Evolutionary conservation across 2,329 filamentous ascomycete species (phyloP), one percentile per base, ranked within the genome.

Genomic region (Fusarium secorum): DNA sequence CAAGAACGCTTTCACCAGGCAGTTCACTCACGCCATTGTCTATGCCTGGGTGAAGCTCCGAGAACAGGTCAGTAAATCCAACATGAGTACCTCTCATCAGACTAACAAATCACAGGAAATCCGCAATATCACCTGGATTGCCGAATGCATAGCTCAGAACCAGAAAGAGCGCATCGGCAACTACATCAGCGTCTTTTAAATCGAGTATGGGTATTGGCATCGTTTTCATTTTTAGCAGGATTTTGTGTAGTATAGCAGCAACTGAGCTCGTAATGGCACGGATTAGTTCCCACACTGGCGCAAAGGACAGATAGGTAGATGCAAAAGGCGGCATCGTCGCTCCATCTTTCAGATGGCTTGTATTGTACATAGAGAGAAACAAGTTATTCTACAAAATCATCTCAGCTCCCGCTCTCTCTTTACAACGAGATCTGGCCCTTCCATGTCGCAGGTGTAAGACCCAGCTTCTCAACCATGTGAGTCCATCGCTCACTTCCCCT

Each of bases 151-250:
- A 88, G 96, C 96, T 60, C 96, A 99, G 84, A 98, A 97, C 85
- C 96, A 99, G 84, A 99, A 99, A 86, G 96, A 99, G 83, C 90
- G 96, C 79, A 98, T 99, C 80, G 93, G 93, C 76, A 99, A 98
- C 84, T 99, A 97, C 83, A 99, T 99, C 81, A 97, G 94, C 83
- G 96, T 98, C 69, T 97, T 99, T 83, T 97, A 83, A 88, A 75
- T 70, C 64, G 66, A 46, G 68, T 63, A 58, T 67, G 63, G 28
- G 70, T 62, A 59, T 44, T 60, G 71, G 67, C 68, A 71, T 57
- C 41, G 44, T 65, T 72, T 71, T 73, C 60, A 41, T 73, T 74
- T 76, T 72, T 76, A 76, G 75, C 78, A 79, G 74, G 72, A 70
- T 75, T 75, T 76, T 77, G 75, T 84, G 83, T 85, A 85, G 83